Percentiles rank a stretch among this genome's conserved stretches.
Conservation (phyloP, 2,329 filamentous ascomycete genomes). For the Phialophora chinensis region DNA sequence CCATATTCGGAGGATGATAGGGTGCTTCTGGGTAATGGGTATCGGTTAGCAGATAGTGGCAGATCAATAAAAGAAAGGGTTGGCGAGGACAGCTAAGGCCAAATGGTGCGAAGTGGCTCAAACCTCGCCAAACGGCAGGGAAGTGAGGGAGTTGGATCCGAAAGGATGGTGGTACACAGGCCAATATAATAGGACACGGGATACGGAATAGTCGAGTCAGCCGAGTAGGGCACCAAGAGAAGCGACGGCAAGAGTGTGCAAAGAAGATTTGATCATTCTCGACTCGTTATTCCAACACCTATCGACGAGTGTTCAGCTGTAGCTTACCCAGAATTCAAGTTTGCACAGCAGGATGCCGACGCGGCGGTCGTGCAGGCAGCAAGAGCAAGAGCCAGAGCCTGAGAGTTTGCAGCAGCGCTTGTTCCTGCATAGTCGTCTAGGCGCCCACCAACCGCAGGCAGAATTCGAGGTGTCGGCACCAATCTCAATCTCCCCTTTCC, state of each 20-base stretch:
- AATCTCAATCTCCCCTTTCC: slow-evolving; percentile 19
- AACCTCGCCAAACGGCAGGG: slow-evolving; percentile 21
- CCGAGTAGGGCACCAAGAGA: slow-evolving; percentile 4
- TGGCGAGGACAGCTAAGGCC: slow-evolving; percentile 12
- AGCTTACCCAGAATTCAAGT: background rate
- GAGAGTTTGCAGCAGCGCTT: slow-evolving; percentile 12
- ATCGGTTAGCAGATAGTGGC: background rate
- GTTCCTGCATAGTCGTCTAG: slow-evolving; percentile 19
- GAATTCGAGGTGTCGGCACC: background rate
- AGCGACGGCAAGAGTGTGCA: slow-evolving; percentile 5
- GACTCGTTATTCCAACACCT: background rate
- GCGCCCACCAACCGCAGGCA: slow-evolving; percentile 18
- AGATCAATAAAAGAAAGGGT: slow-evolving; percentile 18
- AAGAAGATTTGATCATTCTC: background rate
- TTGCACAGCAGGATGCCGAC: slow-evolving; percentile 15
- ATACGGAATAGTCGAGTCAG: slow-evolving; percentile 24
- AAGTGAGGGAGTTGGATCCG: slow-evolving; percentile 17
- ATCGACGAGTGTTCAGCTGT: background rate
- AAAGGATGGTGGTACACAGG: slow-evolving; percentile 24
- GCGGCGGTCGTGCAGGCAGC: slow-evolving; percentile 4
- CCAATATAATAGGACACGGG: slow-evolving; percentile 22
- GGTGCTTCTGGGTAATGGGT: slow-evolving; percentile 5
- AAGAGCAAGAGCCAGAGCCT: background rate
- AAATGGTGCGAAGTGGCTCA: slow-evolving; percentile 31
- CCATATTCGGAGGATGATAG: slow-evolving; percentile 9